Evolutionary conservation across 2,329 filamentous ascomycete species (phyloP).

Genomic region (Raffaelea deltoideospora): DNA sequence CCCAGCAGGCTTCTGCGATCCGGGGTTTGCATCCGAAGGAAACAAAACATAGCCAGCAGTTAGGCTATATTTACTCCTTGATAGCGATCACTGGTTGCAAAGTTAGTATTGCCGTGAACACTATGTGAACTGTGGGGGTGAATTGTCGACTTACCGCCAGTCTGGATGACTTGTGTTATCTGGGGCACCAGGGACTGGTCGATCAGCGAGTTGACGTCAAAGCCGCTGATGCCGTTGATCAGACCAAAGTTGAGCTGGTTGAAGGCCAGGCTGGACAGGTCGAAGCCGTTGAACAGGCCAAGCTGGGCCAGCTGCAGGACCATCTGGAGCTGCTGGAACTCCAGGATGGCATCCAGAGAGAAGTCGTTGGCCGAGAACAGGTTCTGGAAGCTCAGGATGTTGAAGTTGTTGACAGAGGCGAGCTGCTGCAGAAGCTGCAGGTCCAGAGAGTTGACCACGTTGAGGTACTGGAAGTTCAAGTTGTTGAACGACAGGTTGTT

Average conservation of each 20-base stretch:
- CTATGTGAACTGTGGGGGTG: neutral
- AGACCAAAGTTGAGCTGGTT: conserved; percentile 11
- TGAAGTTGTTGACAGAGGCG: conserved; percentile 28
- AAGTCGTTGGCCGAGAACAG: conserved; percentile 16
- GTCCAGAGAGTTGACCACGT: conserved; percentile 29
- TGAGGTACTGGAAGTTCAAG: conserved; percentile 28
- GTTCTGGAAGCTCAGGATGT: conserved; percentile 25
- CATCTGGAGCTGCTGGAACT: conserved; percentile 11
- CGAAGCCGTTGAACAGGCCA: conserved; percentile 15
- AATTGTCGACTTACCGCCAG: conserved; percentile 2
- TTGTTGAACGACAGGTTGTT: conserved; percentile 25
- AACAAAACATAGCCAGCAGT: neutral
- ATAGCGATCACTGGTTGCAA: conserved; percentile 3
- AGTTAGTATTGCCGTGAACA: neutral
- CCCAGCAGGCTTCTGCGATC: too few species aligned
- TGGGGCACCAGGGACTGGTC: conserved; percentile 11
- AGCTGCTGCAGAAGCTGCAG: conserved; percentile 26
- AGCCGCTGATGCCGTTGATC: conserved; percentile 13
- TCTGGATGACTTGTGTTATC: conserved; percentile 10
- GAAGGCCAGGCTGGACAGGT: conserved; percentile 12
- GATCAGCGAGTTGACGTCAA: conserved; percentile 14
- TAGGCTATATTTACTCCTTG: conserved; percentile 6
- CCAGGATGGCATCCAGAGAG: conserved; percentile 7
- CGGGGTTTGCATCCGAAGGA: too few species aligned
- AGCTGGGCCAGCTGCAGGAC: conserved; percentile 15